Evolutionary conservation across 2,329 filamentous ascomycete species (phyloP).

Genomic region (Septoria linicola): DNA sequence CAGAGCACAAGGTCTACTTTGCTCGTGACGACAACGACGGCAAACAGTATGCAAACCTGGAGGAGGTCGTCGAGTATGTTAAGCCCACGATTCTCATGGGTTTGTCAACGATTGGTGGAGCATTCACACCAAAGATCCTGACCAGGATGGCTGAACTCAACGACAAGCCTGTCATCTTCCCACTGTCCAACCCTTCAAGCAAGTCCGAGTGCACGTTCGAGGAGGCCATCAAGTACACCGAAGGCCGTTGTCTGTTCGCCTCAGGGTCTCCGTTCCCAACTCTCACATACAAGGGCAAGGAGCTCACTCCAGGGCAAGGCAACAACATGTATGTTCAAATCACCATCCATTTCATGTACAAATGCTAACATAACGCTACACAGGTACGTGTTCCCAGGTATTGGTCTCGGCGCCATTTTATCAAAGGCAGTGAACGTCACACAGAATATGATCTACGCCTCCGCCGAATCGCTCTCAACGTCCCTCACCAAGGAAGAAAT

Average conservation of each 20-base stretch:
- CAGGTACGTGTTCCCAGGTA: constrained; percentile 87
- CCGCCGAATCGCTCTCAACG: constrained; percentile 75
- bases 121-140: constrained; percentile 87
- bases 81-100: constrained; percentile 93
- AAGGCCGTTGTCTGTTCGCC: constrained; percentile 80
- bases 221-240: constrained; percentile 85
- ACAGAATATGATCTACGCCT: constrained; percentile 95
- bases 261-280: constrained; percentile 89
- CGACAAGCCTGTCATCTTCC: constrained; percentile 75
- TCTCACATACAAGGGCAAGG: constrained; percentile 50
- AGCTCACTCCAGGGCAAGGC: constrained; percentile 58
- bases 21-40: constrained; percentile 64
- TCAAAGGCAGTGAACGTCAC: constrained; percentile 84
- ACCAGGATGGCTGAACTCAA: constrained; percentile 60
- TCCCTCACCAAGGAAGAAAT: constrained; percentile 79
- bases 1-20: constrained; percentile 76
- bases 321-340: constrained; percentile 62
- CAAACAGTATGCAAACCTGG: constrained; percentile 70
- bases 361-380: constrained; percentile 1
- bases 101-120: constrained; percentile 87
- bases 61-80: constrained; percentile 91
- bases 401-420: constrained; percentile 89
- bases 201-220: constrained; percentile 98
- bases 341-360: not conserved
- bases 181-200: constrained; percentile 89